These are phyloP conservation scores for Acanthamoeba healyi DNA, from an alignment of 208 protist genomes.

Conservation along the genomic window DNA sequence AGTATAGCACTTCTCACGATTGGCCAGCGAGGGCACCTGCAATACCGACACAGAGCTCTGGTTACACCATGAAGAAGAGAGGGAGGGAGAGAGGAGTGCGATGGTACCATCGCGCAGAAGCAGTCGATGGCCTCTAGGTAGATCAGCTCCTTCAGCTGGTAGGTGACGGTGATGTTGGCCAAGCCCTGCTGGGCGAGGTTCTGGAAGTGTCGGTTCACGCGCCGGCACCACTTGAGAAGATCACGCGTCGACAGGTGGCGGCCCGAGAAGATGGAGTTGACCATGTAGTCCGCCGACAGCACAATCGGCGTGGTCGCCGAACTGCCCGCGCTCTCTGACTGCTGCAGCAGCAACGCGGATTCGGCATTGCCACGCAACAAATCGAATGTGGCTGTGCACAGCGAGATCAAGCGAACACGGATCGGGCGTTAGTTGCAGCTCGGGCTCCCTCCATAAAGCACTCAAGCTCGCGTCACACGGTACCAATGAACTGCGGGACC, in stretches of 20 bases:
- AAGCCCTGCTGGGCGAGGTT: constrained; percentile 74
- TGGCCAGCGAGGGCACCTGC: neutral
- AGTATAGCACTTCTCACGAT: constrained; percentile 51
- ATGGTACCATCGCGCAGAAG: constrained; percentile 86
- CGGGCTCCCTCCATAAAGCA: too few species aligned
- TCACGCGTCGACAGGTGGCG: constrained; percentile 84
- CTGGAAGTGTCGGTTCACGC: constrained; percentile 88
- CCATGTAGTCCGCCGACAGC: constrained; percentile 47
- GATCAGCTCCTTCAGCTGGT: constrained; percentile 88
- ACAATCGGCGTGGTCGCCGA: constrained; percentile 22
- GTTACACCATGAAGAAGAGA: neutral
- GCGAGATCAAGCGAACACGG: too few species aligned
- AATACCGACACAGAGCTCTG: neutral
- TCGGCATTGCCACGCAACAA: neutral
- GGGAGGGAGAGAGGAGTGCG: neutral
- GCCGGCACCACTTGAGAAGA: constrained; percentile 95
- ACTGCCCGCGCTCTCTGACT: constrained; percentile 32
- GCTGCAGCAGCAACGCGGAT: constrained; percentile 1
- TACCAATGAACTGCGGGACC: constrained; percentile 85
- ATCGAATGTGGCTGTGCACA: constrained; percentile 2
- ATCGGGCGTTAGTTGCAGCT: too few species aligned
- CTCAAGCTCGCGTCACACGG: too few species aligned
- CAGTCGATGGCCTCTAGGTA: constrained; percentile 96
- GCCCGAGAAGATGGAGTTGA: constrained; percentile 56
- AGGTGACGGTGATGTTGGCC: constrained; percentile 81